phyloP scores from a whole-genome alignment of 2,329 filamentous ascomycete genomes.

The Verticillium nubilum region DNA sequence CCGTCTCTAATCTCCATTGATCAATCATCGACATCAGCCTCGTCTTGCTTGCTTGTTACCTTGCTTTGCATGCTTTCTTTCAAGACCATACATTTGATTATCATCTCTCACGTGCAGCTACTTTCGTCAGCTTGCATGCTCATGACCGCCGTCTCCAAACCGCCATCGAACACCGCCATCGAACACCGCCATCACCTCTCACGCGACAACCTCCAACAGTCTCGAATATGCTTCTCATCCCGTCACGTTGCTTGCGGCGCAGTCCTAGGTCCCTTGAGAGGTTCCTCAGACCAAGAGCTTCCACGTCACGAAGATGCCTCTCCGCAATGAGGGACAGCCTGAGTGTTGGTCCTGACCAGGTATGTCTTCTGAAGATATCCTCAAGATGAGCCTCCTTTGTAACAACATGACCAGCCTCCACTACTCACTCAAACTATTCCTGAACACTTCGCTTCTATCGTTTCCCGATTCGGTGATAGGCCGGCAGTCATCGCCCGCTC shows the following conservation, averaged over 20 bases:
- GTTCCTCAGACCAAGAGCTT: not conserved
- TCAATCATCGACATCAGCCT: not conserved
- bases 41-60: not conserved
- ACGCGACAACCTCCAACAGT: not conserved
- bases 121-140: not conserved
- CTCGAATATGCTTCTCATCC: not conserved
- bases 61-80: not conserved
- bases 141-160: too few species aligned
- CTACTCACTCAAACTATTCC: conserved; percentile 65
- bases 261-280: not conserved
- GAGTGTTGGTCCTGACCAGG: conserved; percentile 3
- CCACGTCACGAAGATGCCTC: not conserved
- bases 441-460: conserved; percentile 63
- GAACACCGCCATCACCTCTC: not conserved
- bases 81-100: not conserved
- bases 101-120: not conserved
- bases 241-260: not conserved
- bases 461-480: conserved; percentile 58
- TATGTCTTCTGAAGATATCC: not conserved
- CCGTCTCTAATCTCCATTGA: not conserved
- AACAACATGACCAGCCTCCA: conserved; percentile 45
- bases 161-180: not conserved
- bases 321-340: not conserved
- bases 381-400: not conserved
- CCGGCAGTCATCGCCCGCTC: conserved; percentile 50